Evolutionary conservation across 345 rosid genomes (phyloP).

Genomic region (Brassica cretica): DNA sequence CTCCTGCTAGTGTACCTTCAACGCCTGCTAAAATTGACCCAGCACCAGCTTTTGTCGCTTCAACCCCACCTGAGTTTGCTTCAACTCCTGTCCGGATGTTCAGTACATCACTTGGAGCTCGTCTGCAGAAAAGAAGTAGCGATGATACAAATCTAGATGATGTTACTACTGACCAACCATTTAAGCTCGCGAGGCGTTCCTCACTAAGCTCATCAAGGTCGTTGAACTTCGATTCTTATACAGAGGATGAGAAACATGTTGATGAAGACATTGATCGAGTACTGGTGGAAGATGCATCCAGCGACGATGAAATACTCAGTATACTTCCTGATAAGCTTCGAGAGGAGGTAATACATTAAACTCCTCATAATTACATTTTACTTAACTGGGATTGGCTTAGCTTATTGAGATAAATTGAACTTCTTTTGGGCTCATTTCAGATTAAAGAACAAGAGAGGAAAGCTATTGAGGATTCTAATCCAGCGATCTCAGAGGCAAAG

Average conservation of each 20-base stretch:
- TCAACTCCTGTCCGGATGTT: slow-evolving; percentile 55
- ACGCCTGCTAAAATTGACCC: slow-evolving; percentile 38
- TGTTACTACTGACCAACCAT: slow-evolving; percentile 38
- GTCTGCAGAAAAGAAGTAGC: slow-evolving; percentile 52
- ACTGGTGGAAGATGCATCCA: slow-evolving; percentile 29
- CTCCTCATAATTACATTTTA: neutral
- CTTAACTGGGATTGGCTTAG: neutral
- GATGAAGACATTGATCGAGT: slow-evolving; percentile 26
- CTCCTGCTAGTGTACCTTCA: slow-evolving; percentile 3
- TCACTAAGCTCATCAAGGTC: slow-evolving; percentile 40
- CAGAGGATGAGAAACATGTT: slow-evolving; percentile 39
- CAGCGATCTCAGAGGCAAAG: slow-evolving; percentile 83
- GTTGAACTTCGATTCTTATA: slow-evolving; percentile 58
- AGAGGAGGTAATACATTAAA: slow-evolving; percentile 53
- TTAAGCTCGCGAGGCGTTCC: slow-evolving; percentile 63
- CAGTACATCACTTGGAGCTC: slow-evolving; percentile 50
- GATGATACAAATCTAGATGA: slow-evolving; percentile 51
- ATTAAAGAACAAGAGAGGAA: slow-evolving; percentile 71
- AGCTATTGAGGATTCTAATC: slow-evolving; percentile 64
- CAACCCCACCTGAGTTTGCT: slow-evolving; percentile 66
- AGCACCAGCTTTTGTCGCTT: slow-evolving; percentile 34
- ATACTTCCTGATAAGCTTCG: slow-evolving; percentile 58
- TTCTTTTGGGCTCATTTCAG: slow-evolving; percentile 40
- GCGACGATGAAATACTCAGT: slow-evolving; percentile 51
- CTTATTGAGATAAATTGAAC: neutral